Evolutionary conservation across 73 alveolate species (phyloP), one percentile per base, ranked within the genome.

Genomic region (Paramecium bursaria): DNA sequence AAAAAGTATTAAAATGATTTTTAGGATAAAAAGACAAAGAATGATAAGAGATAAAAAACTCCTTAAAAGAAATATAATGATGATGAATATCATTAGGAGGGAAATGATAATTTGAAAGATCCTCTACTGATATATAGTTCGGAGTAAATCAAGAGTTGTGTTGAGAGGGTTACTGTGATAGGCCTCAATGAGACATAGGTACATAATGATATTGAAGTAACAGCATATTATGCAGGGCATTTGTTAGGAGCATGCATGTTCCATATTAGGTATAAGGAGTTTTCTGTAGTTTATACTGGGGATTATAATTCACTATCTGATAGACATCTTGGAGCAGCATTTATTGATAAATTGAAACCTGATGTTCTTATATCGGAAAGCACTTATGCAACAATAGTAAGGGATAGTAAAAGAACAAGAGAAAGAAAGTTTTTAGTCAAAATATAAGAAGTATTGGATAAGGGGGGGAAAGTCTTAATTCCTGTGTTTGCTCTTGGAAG

Each of bases 401-500:
- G 99, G 88, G 99, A 96, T 89, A 88, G 98, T 11, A 97, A 97
- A 79, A 92, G 99, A 90, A 77, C 94, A 47, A 95, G 99, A 85
- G 99, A 97, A 92, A 92, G 98, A 87, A 98, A 96, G 86, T 96
- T 97, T 54, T 85, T 96, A 19, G 94, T 92, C 88, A 85, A 92
- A 60, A 95, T 97, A 7, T 95, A 94, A 86, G 99, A 97, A 91
- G 97, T 99, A 11, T 85, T 97, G 53, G 98, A 96, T 26, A 88
- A 90, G 61, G 99, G 99, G 13, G 99, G 99, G 13, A 97, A 97
- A 89, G 98, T 96, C 31, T 92, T 98, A 39, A 96, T 98, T 3
- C 99, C 99, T 10, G 99, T 98, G 29, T 98, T 98, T 87, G 99
- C 99, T 9, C 85, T 98, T 25, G 99, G 99, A 23, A 94, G 99